phyloP scores from a whole-genome alignment of 2,329 filamentous ascomycete genomes.

The Colletotrichum theobromicola region DNA sequence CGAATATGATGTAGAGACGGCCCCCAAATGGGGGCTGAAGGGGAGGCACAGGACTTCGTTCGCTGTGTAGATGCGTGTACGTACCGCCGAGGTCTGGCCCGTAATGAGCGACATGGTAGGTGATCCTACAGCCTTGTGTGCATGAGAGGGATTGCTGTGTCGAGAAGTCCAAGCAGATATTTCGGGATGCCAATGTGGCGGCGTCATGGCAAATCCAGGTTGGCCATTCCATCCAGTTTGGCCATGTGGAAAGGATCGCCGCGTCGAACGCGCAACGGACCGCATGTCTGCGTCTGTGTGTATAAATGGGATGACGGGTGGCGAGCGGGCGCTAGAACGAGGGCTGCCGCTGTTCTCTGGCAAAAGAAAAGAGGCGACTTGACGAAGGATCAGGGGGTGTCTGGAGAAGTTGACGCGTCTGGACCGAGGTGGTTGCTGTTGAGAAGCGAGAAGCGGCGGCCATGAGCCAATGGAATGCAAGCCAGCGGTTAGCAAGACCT shows the following conservation, averaged over 20 bases:
- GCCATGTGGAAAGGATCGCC: neutral
- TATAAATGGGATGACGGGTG: constrained; percentile 1
- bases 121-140: constrained; percentile 1
- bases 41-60: neutral
- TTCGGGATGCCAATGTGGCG: neutral
- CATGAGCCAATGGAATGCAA: neutral
- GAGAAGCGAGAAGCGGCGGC: neutral
- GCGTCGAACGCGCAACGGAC: neutral
- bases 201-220: neutral
- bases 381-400: neutral
- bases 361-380: neutral
- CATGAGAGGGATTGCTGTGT: neutral
- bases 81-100: neutral
- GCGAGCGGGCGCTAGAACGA: neutral
- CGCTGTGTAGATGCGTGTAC: neutral
- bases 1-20: neutral
- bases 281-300: constrained; percentile 2
- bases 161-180: neutral
- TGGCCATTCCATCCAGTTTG: neutral
- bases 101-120: neutral
- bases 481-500: neutral
- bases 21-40: constrained; percentile 7
- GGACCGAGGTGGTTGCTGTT: neutral
- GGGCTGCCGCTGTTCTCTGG: neutral
- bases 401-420: constrained; percentile 5